Base-by-base conservation (phyloP, 495 filamentous ascomycete genomes). In the Penicillium daleae region DNA sequence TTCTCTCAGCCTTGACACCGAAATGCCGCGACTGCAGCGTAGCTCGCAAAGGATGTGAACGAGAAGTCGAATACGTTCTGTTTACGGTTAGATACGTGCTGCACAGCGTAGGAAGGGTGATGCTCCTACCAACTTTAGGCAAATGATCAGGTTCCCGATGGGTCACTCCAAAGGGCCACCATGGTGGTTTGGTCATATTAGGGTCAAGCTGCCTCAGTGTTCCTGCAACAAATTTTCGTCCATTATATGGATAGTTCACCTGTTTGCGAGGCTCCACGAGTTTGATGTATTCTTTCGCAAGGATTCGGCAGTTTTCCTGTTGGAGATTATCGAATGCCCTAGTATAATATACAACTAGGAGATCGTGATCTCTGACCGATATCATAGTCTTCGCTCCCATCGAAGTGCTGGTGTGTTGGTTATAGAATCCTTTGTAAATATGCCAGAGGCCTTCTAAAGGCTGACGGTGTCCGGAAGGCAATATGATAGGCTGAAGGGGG, bases 211-310 rank as follows among this genome's bases (percentile, higher is more conserved):
- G 76, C 32, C 72, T 66, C 13, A 71, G 65, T 6, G 53, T 57
- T 7, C 76, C 77, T 4, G 63, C 66, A n/a, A 76, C 66, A 15
- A 75, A 67, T 57, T 75, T 78, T 10, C 83, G 81, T 59, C 84
- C 80, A 27, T 89, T 92, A 71, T 96, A 97, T 0, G 93, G 92
- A 63, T 89, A 87, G 42, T 83, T 87, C 0, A 87, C 86, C 70
- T 96, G 91, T 71, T 97, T 97, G 67, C 90, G 91, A 0, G 92
- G 90, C 58, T 92, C 89, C 2, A 95, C 86, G 12, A 87, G 78
- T 66, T 90, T 92, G 67, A 96, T 86, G 79, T 91, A 93, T 19
- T 84, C 88, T 67, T 93, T 94, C 17, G 86, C 86, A 19, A 94
- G 83, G n/a, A 78, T 80, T 77, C 52, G 81, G 69, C 89, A 89